Base-by-base conservation (phyloP, 495 filamentous ascomycete species). In the Venustampulla echinocandica region DNA sequence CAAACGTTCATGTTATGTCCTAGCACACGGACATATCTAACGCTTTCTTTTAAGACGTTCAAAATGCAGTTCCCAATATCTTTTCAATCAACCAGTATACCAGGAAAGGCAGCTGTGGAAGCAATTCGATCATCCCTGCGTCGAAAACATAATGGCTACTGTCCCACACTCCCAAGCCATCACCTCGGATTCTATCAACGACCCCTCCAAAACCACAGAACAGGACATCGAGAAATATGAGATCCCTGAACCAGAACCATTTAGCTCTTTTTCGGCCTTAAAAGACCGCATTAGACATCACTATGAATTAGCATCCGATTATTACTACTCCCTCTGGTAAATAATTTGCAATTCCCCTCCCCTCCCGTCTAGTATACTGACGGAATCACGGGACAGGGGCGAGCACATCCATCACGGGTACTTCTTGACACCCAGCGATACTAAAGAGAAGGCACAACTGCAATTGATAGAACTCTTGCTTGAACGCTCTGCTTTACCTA, bases 321-420 rank as follows among this genome's bases (percentile, higher is more conserved):
- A 75, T 56, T 74, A 74, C 51, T 67, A 73, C 39, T 69, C 62
- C 15, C 55, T 74, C 17, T 73, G 70, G 71, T 75, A 64, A 13
- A 40, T 52, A 17, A 6, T 6, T 33, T n/a, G 30, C 14, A 19
- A 33, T 27, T 21, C 23, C 52, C 5, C 10, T 30, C 9, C 21
- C 33, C 35, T 39, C 39, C 30, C 9, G 1, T 15, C 24, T 46
- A 30, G 10, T 43, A 5, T 6, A 38, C 27, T 10, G 14, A 37
- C 30, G 44, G 22, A 45, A 27, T 34, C n/a, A 21, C 4, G n/a
- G n/a, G n/a, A n/a, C 42, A 79, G 74, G 75, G 75, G 75, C 27
- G 74, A 79, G 47, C 75, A 79, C 54, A 77, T 79, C 53, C 75
- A 79, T 49, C 75, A 79, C 51, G 75, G 75, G 22, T 68, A 70